Base-by-base conservation (phyloP, 345 rosid genomes). In the Hibiscus syriacus region DNA sequence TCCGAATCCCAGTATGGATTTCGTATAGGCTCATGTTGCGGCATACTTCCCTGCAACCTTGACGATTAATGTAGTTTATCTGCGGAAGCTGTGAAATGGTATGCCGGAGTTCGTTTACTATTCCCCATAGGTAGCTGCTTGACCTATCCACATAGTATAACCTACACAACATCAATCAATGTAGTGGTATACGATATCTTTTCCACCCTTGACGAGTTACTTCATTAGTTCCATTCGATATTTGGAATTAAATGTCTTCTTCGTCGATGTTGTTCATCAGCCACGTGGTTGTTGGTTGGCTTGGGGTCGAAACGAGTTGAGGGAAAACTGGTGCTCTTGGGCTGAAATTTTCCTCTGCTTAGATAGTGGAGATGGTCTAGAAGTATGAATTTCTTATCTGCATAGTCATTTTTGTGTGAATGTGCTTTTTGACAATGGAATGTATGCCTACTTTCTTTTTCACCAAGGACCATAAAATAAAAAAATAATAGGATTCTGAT, bases 1-100 rank as follows among this genome's bases (percentile, higher is more conserved):
- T 72, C 69, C 58, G 67, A 26, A 5, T 60, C 64, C 58, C 54
- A 10, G 55, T 68, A 64, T 70, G 68, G 58, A 72, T 41, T 59
- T 79, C 72, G 55, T 55, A n/a, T n/a, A n/a, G 81, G 75, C 66
- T 73, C 38, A 64, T 74, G 73, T 76, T 58, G 78, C 71, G 25
- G 77, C 73, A 68, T 55, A 41, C 59, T 73, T 61, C 52, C 58
- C 52, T 58, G 36, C 63, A 62, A 48, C 78, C 66, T 52, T 68
- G 36, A 45, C 65, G 55, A 32, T 65, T 66, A 67, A 5, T 36
- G 66, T 61, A 30, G 58, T 49, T 54, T 73, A 55, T 64, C 72
- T 26, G 19, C 69, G 71, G 62, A 76, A 55, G 74, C 75, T 63
- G 66, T 61, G 75, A 77, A 67, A 76, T 64, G 65, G 74, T 74